phyloP scores from a whole-genome alignment of 306 rosid genomes.

The Medicago lupulina region DNA sequence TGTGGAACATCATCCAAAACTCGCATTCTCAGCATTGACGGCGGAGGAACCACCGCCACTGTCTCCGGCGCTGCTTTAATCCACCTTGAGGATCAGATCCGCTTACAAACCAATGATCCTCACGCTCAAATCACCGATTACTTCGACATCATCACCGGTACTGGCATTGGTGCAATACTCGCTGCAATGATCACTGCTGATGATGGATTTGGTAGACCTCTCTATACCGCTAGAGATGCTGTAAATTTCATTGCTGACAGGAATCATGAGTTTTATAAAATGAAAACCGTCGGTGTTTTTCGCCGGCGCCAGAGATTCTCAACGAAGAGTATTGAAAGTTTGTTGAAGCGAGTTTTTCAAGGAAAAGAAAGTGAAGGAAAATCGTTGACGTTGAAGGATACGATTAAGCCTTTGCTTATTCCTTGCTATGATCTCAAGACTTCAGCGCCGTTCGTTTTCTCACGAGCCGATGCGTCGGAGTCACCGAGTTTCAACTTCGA shows the following conservation, averaged over 20 bases:
- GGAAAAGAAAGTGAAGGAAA: conserved; percentile 57
- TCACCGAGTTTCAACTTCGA: conserved; percentile 91
- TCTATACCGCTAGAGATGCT: conserved; percentile 72
- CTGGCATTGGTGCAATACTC: conserved; percentile 83
- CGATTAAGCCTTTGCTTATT: conserved; percentile 81
- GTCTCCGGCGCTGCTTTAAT: conserved; percentile 77
- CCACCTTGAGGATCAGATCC: conserved; percentile 97
- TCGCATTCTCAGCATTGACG: conserved; percentile 93
- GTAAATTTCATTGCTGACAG: conserved; percentile 46
- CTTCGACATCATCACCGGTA: conserved; percentile 87
- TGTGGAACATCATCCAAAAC: conserved; percentile 62
- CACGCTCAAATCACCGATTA: conserved; percentile 78
- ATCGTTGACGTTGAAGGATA: conserved; percentile 74
- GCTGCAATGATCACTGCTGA: conserved; percentile 77
- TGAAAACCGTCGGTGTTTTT: conserved; percentile 43
- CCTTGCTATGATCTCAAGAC: conserved; percentile 94
- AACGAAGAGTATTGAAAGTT: conserved; percentile 27
- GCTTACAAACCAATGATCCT: conserved; percentile 73
- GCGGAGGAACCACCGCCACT: conserved; percentile 79
- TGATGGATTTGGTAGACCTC: conserved; percentile 81
- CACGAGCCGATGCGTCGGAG: conserved; percentile 93
- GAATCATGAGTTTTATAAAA: conserved; percentile 55
- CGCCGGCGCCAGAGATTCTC: conserved; percentile 60
- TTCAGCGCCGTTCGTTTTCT: conserved; percentile 93
- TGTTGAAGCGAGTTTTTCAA: conserved; percentile 43